Evolutionary conservation across 192 early-diverging fungal genomes (phyloP), one percentile per base, ranked within the genome.

Genomic region (Backusella circina): DNA sequence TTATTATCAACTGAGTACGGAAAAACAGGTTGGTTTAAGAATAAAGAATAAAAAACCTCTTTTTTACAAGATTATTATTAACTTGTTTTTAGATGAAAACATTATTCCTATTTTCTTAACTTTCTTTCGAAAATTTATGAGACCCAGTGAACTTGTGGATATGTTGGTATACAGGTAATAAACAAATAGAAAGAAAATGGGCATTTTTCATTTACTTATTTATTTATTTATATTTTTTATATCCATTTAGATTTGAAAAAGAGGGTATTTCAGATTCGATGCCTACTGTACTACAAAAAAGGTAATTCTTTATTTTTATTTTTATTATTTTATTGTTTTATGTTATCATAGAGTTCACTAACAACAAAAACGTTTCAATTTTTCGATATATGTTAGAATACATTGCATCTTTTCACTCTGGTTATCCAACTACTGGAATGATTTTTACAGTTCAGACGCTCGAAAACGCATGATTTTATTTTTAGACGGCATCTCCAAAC

Each of bases 111-210:
- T 79, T 26, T 83, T 83, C 75, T 71, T 83, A 33, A 83, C 78
- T 16, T 83, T 83, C 38, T 83, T 77, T 72, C 70, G 82, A 21
- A 76, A 78, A 37, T 79, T 83, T 23, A 83, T 83, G 75, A 72
- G 47, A n/a, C 82, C 82, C 12, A 38, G 61, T 30, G 72, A 79
- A 31, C 47, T 83, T 15, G 64, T 79, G 18, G 65, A 80, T 8
- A 30, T 64, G 10, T 32, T 83, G 33, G 65, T 79, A 6, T 66
- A 70, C 61, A 78, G 74, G 77, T 82, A 75, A 16, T 68, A 35
- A 38, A 18, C 36, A 35, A 26, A 41, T 41, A 41, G 13, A 41
- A 16, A 41, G 5, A 41, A 41, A 41, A 21, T 18, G 0, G n/a
- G 3, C 26, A 35, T 15, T 7, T 16, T 7, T 8, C 28, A n/a